phyloP scores from a whole-genome alignment of 2,329 filamentous ascomycete genomes.

The Phyllosticta capitalensis region DNA sequence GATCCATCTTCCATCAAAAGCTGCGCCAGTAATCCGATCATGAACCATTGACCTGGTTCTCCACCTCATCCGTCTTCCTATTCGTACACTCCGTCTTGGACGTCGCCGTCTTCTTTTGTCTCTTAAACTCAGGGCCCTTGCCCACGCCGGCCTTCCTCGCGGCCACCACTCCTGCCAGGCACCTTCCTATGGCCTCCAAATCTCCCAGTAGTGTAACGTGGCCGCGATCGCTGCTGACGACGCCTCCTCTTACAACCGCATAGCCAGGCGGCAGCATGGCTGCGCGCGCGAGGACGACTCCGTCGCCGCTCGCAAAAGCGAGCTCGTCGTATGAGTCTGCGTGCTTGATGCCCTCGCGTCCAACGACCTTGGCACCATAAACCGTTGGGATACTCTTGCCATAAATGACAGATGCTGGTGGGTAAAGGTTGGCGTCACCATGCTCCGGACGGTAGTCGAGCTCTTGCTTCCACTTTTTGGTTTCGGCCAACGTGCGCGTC shows the following conservation, averaged over 20 bases:
- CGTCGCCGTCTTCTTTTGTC: neutral
- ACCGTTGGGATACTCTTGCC: slow-evolving; percentile 81
- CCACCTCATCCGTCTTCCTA: neutral
- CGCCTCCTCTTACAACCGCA: slow-evolving; percentile 58
- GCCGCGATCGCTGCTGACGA: slow-evolving; percentile 71
- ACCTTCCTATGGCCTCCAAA: slow-evolving; percentile 67
- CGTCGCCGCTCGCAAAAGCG: slow-evolving; percentile 78
- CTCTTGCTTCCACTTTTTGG: slow-evolving; percentile 66
- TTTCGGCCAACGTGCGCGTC: slow-evolving; percentile 59
- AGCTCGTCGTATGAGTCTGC: slow-evolving; percentile 78
- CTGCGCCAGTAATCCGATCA: neutral
- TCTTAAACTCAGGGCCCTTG: slow-evolving; percentile 31
- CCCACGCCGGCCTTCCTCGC: slow-evolving; percentile 68
- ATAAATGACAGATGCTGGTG: slow-evolving; percentile 74
- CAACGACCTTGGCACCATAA: slow-evolving; percentile 65
- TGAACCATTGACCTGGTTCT: neutral
- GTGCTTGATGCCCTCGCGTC: slow-evolving; percentile 63
- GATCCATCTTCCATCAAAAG: neutral
- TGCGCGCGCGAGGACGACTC: slow-evolving; percentile 75
- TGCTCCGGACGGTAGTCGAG: slow-evolving; percentile 53
- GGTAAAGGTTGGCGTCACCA: slow-evolving; percentile 61
- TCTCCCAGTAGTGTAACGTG: slow-evolving; percentile 85
- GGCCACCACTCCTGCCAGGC: slow-evolving; percentile 56
- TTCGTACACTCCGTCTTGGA: neutral
- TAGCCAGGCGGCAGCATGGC: slow-evolving; percentile 81